Base-by-base conservation (phyloP, 768 basidiomycete species). In the Mycena rosella region DNA sequence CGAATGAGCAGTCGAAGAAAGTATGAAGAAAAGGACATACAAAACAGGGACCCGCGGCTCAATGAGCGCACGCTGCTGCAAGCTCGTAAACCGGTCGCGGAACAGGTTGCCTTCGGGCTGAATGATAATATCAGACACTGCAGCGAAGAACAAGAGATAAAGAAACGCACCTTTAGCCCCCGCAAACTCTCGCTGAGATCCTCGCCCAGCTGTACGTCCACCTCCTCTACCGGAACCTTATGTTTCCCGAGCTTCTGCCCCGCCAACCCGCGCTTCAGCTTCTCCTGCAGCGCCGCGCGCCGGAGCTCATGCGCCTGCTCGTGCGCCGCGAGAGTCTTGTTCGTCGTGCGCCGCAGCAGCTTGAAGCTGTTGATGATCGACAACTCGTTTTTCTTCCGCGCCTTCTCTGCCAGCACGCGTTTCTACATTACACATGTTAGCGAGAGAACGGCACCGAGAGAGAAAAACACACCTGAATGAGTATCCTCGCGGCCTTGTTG, bases 31-130 rank as follows among this genome's bases (percentile, higher is more conserved):
- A n/a, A 34, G 54, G 14, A 86, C 88, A 60, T 77, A 96, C 94
- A 91, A 63, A 42, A 95, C 89, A 27, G 86, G 91, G n/a, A 87
- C 87, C 20, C 95, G 89, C 20, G 96, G 96, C 75, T 98, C 96
- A 54, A 97, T 81, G 42, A 96, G 84, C 0, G 93, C 94, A 30
- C 95, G 86, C 68, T 96, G 93, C 74, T 97, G 96, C 75, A 98
- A 81, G 75, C 92, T 95, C 32, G 91, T 78, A 81, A 95, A 96
- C 2, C 95, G 88, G 76, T 98, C 96, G 26, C 90, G 87, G 86
- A 97, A 97, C 36, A 96, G 81, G 76, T 97, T 98, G 27, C 96
- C 96, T 82, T 98, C 96, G 20, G 94, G 94, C 96, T 97, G 67
- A 34, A 56, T 24, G 60, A 29, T 26, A 40, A 60, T 20, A 54